A percentile compares a stretch with the other conserved stretches of the same genome.
Conservation (phyloP, 148 eudicot genomes). For the Vaccinium vitisidaea region DNA sequence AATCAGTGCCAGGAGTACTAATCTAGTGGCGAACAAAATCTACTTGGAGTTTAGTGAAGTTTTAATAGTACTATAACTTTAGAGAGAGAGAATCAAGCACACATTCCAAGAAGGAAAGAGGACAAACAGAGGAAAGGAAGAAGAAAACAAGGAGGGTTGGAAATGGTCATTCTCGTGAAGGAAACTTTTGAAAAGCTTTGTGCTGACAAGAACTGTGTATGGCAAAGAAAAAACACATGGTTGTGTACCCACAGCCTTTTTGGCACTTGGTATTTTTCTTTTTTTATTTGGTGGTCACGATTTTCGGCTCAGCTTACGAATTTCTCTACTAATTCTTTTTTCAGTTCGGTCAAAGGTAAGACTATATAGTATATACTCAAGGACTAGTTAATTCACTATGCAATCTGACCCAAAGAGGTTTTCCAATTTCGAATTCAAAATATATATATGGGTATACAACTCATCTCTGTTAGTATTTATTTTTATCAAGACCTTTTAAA, state of each 20-base stretch:
- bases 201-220: conserved; percentile 29
- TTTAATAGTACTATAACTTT: too few species aligned
- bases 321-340: too few species aligned
- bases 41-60: background rate
- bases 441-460: too few species aligned
- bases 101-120: conserved; percentile 49
- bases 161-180: conserved; percentile 54
- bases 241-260: conserved; percentile 18
- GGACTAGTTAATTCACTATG: too few species aligned
- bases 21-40: conserved; percentile 2
- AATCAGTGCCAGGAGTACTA: background rate
- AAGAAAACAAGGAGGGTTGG: conserved; percentile 43
- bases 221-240: conserved; percentile 7
- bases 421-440: too few species aligned
- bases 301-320: too few species aligned
- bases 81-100: conserved; percentile 40
- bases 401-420: too few species aligned
- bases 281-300: too few species aligned
- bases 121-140: conserved; percentile 47
- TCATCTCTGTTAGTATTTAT: too few species aligned
- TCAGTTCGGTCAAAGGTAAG: too few species aligned
- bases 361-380: too few species aligned
- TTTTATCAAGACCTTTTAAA: too few species aligned
- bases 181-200: conserved; percentile 33
- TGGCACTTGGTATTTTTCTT: background rate